phyloP scores from a whole-genome alignment of 179 eudicot genomes.

The Pouteria campechiana region DNA sequence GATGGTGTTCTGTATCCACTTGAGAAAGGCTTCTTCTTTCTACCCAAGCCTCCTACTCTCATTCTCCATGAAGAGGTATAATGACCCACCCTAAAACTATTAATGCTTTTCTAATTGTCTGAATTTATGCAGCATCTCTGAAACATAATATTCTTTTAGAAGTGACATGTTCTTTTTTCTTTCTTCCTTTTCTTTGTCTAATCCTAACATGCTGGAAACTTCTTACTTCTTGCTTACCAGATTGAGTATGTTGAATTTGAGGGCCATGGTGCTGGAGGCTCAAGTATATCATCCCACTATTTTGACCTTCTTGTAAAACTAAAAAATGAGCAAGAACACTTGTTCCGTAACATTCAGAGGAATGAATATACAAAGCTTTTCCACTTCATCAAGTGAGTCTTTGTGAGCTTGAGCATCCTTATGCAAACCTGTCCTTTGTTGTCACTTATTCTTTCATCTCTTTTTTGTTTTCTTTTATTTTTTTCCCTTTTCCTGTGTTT shows the following conservation, averaged over 20 bases:
- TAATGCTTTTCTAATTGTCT: too few species aligned
- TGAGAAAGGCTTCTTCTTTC: constrained; percentile 93
- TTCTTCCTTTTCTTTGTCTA: too few species aligned
- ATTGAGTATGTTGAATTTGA: constrained; percentile 93
- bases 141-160: too few species aligned
- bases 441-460: too few species aligned
- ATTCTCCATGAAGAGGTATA: constrained; percentile 91
- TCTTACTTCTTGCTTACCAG: constrained; percentile 24
- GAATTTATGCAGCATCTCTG: too few species aligned
- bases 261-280: constrained; percentile 93
- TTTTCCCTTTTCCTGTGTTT: too few species aligned
- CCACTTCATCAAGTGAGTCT: constrained; percentile 71
- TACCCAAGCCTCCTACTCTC: constrained; percentile 97
- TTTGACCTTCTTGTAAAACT: constrained; percentile 83
- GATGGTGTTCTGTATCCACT: constrained; percentile 94
- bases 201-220: too few species aligned
- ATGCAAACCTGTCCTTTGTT: too few species aligned
- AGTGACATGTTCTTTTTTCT: too few species aligned
- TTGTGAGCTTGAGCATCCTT: too few species aligned
- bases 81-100: too few species aligned
- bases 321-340: constrained; percentile 91
- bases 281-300: constrained; percentile 97
- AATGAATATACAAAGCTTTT: constrained; percentile 74
- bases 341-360: constrained; percentile 94
- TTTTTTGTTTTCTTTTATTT: too few species aligned